Evolutionary conservation across 78 protist genomes (phyloP).

Genomic region (Dictyostelium firmibasis): DNA sequence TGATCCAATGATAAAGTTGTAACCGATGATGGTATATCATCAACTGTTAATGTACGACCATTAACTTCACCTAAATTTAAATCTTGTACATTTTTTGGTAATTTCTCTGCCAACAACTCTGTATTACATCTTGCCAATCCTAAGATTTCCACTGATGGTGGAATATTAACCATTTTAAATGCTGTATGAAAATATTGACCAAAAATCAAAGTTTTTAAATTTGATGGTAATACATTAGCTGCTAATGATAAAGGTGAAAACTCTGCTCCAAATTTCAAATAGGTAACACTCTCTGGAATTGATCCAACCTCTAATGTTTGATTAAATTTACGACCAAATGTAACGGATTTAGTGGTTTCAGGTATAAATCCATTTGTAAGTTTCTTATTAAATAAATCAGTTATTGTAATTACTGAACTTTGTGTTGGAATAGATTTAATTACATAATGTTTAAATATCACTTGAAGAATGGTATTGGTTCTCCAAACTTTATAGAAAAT

Average conservation of each 20-base stretch:
- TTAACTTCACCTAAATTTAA: neutral
- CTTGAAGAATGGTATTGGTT: neutral
- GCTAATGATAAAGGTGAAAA: neutral
- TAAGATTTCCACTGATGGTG: neutral
- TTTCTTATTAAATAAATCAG: neutral
- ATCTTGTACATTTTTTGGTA: neutral
- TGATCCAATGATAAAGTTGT: neutral
- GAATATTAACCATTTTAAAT: neutral
- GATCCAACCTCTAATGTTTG: neutral
- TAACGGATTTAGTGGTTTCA: neutral
- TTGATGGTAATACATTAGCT: neutral
- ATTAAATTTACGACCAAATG: conserved; percentile 31
- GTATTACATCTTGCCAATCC: neutral
- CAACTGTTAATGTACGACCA: neutral
- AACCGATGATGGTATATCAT: neutral
- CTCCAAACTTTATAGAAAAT: conserved; percentile 11
- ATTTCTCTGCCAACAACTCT: neutral
- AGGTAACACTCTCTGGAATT: neutral
- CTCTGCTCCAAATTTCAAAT: neutral
- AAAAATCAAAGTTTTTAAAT: neutral
- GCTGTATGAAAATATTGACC: neutral
- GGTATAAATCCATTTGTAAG: neutral
- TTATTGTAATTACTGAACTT: neutral
- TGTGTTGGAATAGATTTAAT: neutral
- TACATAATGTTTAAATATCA: neutral